Conservation (phyloP, 495 filamentous ascomycete genomes). For the Friedmanniomyces endolithicus region DNA sequence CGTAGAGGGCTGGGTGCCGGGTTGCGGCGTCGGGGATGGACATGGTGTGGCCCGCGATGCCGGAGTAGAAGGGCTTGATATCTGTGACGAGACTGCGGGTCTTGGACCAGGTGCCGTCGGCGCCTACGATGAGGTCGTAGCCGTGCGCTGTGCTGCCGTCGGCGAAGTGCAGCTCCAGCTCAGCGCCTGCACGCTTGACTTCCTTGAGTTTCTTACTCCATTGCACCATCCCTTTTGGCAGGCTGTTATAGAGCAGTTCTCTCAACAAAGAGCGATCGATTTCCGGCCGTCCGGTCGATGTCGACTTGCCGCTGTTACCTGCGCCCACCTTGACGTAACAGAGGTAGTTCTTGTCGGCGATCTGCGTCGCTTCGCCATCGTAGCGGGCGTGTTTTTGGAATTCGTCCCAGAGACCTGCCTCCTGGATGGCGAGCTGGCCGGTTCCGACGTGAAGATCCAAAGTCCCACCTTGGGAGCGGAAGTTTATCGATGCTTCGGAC, state of each 20-base stretch:
- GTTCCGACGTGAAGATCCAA: conserved; percentile 43
- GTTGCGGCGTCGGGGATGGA: conserved; percentile 25
- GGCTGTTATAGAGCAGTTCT: conserved; percentile 31
- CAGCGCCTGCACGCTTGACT: neutral
- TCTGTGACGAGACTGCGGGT: conserved; percentile 39
- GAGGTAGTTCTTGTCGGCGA: conserved; percentile 27
- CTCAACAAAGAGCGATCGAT: conserved; percentile 35
- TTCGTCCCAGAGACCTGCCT: conserved; percentile 37
- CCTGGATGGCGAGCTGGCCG: conserved; percentile 41
- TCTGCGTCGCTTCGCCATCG: conserved; percentile 38
- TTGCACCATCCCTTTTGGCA: conserved; percentile 28
- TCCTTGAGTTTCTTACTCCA: conserved; percentile 18
- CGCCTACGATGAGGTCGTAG: conserved; percentile 48
- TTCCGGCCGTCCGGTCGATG: conserved; percentile 20
- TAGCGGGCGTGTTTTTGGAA: conserved; percentile 39
- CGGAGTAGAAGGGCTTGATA: conserved; percentile 39
- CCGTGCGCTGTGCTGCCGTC: conserved; percentile 20
- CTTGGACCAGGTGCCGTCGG: conserved; percentile 49
- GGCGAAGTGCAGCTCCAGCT: conserved; percentile 23
- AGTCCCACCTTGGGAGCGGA: conserved; percentile 35
- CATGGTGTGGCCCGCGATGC: conserved; percentile 24
- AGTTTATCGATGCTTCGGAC: conserved; percentile 16
- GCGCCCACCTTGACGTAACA: conserved; percentile 9
- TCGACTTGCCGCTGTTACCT: conserved; percentile 1
- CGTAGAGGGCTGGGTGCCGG: conserved; percentile 27